Evolutionary conservation across 116 monocot species (phyloP).

Genomic region (Posidonia oceanica): DNA sequence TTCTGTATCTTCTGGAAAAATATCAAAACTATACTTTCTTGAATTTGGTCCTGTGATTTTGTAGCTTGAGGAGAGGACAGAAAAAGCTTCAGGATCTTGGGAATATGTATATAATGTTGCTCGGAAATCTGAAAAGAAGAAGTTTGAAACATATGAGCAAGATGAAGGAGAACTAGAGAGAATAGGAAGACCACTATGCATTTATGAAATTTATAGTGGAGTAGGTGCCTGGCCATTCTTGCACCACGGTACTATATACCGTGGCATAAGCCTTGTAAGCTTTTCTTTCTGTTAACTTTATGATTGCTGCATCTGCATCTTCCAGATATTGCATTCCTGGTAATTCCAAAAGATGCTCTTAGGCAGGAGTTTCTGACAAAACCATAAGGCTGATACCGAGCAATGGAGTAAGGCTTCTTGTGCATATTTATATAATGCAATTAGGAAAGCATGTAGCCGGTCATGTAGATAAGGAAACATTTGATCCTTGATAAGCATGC

Average conservation of each 20-base stretch:
- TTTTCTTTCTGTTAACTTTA: constrained; percentile 2
- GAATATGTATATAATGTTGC: constrained; percentile 65
- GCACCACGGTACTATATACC: constrained; percentile 76
- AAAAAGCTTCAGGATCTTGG: constrained; percentile 60
- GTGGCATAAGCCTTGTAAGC: constrained; percentile 79
- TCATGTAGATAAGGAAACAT: too few relatives aligned
- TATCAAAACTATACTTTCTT: background rate
- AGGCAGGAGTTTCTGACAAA: too few relatives aligned
- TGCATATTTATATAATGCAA: too few relatives aligned
- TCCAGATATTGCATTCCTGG: too few relatives aligned
- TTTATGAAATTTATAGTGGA: constrained; percentile 84
- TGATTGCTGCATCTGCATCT: background rate
- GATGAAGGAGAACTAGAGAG: constrained; percentile 90
- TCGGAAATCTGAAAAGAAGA: constrained; percentile 60
- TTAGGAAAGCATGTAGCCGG: too few relatives aligned
- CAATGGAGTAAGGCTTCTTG: too few relatives aligned
- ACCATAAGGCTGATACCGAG: too few relatives aligned
- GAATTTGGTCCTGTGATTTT: background rate
- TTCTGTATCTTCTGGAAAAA: background rate
- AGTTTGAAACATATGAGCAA: constrained; percentile 53
- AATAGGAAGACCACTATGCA: constrained; percentile 64
- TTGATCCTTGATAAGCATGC: too few relatives aligned
- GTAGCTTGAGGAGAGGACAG: constrained; percentile 74
- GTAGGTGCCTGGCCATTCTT: constrained; percentile 79
- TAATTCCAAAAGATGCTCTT: too few relatives aligned